Base-by-base conservation (phyloP, 2,329 filamentous ascomycete species). In the Pseudogymnoascus sp. region DNA sequence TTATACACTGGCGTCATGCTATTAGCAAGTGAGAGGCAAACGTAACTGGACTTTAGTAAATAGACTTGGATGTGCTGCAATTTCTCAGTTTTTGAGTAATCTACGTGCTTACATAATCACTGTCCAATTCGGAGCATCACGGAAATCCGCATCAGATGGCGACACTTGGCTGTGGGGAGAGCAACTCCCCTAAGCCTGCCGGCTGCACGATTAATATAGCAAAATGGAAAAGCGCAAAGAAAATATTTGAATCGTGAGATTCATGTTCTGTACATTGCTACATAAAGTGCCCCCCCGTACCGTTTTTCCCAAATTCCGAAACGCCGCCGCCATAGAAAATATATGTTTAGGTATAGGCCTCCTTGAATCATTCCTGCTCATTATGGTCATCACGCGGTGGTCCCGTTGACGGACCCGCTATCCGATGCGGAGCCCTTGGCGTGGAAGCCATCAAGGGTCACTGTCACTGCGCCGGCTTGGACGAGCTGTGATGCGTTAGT, bases 391-490 rank as follows among this genome's bases (percentile, higher is more conserved):
- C 47, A 54, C 28, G 47, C 47, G n/a, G 47, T 54, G n/a, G 28
- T 33, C 28, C 16, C 47, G 28, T 54, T 54, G 47, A 54, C 47
- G 28, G 47, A 54, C 33, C 47, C 47, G 47, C 28, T 54, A 33
- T 54, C 47, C 11, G 47, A 54, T 54, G 47, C 47, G 28, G 47
- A 54, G 12, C 59, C 50, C 28, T 25, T 60, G 16, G 92, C 92
- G 67, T 87, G 82, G 72, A 97, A 90, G 4, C 89, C 90, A 65
- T 96, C 88, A 11, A 94, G 75, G 0, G 89, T 91, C 59, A 97
- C 86, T 61, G 85, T 90, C 11, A 97, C 92, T 7, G 94, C 93
- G 58, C 94, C 93, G 5, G 94, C 92, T 85, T 97, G 89, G 30
- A 97, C 92, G 65, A 99, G 85, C 87, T 92, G 63, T 59, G 65